A percentile compares a stretch with the other conserved stretches of the same genome.
Evolutionary conservation across 163 green algal species (phyloP).

Genomic region (Scenedesmus sp.): DNA sequence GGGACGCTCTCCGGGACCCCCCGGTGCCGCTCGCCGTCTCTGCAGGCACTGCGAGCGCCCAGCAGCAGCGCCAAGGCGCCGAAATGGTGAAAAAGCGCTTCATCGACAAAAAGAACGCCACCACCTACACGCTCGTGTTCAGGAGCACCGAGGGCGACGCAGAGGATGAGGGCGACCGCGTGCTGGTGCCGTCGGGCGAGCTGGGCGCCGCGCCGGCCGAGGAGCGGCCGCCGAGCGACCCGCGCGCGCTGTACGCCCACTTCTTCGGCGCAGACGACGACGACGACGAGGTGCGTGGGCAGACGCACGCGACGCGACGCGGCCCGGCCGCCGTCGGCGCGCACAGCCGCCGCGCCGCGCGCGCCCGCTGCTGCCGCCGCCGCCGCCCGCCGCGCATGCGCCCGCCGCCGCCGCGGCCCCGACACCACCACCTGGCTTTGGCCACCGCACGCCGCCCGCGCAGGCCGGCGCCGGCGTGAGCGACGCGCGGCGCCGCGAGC

Average conservation of each 20-base stretch:
- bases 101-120: conserved; percentile 90
- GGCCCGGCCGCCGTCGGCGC: background rate
- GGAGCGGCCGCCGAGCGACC: background rate
- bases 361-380: background rate
- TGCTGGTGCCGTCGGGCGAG: conserved; percentile 18
- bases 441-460: too few relatives aligned
- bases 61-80: too few relatives aligned
- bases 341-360: background rate
- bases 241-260: conserved; percentile 55
- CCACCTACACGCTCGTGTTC: conserved; percentile 87
- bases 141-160: conserved; percentile 50
- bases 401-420: background rate
- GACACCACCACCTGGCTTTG: background rate
- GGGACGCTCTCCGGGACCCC: too few relatives aligned
- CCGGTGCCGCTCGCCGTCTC: too few relatives aligned
- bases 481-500: conserved; percentile 76
- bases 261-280: conserved; percentile 67
- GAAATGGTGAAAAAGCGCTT: conserved; percentile 85
- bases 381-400: background rate
- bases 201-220: background rate
- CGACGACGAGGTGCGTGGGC: conserved; percentile 22
- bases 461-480: conserved; percentile 50
- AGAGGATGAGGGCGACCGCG: conserved; percentile 28
- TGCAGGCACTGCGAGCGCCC: too few relatives aligned
- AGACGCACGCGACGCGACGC: background rate